A percentile compares a stretch with the other conserved stretches of the same genome.
Conservation (phyloP, 371 early-diverging fungal species). For the Mortierella sp. region DNA sequence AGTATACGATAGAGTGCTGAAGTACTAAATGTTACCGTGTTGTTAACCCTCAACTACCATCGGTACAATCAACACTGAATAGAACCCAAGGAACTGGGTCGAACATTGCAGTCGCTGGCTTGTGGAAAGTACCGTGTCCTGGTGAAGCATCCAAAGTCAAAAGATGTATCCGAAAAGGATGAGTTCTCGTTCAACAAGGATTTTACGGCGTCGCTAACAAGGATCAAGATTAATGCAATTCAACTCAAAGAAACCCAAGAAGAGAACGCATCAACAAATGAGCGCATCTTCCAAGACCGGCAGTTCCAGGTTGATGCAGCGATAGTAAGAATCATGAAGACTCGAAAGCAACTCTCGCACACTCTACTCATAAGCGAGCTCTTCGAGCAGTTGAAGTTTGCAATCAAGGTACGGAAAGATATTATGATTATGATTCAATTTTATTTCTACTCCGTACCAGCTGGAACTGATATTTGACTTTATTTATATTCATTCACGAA, state of each 20-base stretch:
- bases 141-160: conserved; percentile 68
- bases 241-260: conserved; percentile 83
- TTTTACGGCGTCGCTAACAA: conserved; percentile 72
- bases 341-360: conserved; percentile 79
- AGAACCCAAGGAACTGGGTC: conserved; percentile 81
- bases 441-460: too few species aligned
- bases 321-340: conserved; percentile 95
- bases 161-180: conserved; percentile 70
- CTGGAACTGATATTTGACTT: too few species aligned
- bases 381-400: conserved; percentile 81
- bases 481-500: background rate
- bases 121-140: conserved; percentile 85
- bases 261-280: conserved; percentile 78
- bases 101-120: conserved; percentile 87
- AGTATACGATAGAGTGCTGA: too few species aligned
- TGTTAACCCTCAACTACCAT: background rate
- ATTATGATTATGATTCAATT: background rate
- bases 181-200: conserved; percentile 73
- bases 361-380: conserved; percentile 78
- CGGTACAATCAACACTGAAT: conserved; percentile 12
- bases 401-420: conserved; percentile 68
- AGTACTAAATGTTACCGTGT: too few species aligned
- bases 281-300: conserved; percentile 83
- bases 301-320: conserved; percentile 94
- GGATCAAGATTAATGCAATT: conserved; percentile 86